Evolutionary conservation across 441 rosid genomes (phyloP).

Genomic region (Populus hybrid): DNA sequence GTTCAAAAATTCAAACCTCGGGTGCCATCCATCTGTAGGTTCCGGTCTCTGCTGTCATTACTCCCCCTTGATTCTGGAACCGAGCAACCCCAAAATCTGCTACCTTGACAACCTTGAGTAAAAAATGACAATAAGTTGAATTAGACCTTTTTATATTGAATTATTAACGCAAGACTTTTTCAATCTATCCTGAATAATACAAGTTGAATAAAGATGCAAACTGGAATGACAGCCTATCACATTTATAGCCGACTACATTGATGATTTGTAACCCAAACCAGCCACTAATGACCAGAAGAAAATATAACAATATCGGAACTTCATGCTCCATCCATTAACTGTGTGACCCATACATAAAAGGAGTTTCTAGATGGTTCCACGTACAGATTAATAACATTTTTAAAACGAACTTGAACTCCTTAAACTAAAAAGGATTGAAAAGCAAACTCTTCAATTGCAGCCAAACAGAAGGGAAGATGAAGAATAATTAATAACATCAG

Average conservation of each 20-base stretch:
- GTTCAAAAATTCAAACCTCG: conserved; percentile 45
- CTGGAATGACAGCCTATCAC: not conserved
- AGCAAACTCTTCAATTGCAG: not conserved
- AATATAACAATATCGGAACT: not conserved
- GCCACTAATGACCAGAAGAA: not conserved
- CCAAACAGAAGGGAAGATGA: not conserved
- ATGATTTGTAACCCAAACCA: not conserved
- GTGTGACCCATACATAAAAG: not conserved
- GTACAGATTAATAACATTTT: too few species aligned
- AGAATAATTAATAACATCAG: not conserved
- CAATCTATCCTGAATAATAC: not conserved
- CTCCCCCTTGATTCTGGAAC: conserved; percentile 63
- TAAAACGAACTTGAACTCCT: not conserved
- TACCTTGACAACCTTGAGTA: conserved; percentile 66
- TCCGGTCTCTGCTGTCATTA: conserved; percentile 84
- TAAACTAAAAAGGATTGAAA: not conserved
- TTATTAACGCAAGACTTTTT: not conserved
- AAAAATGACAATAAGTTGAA: not conserved
- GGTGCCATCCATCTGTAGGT: conserved; percentile 96
- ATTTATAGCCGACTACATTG: not conserved
- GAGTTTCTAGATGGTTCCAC: not conserved
- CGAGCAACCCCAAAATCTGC: conserved; percentile 87
- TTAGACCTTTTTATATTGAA: not conserved
- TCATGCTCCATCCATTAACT: not conserved
- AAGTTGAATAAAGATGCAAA: not conserved